Percentiles rank a stretch among this genome's conserved stretches.
These are phyloP conservation scores for Heliosperma pusillum DNA, from an alignment of 148 eudicot genomes.

Conservation along the genomic window DNA sequence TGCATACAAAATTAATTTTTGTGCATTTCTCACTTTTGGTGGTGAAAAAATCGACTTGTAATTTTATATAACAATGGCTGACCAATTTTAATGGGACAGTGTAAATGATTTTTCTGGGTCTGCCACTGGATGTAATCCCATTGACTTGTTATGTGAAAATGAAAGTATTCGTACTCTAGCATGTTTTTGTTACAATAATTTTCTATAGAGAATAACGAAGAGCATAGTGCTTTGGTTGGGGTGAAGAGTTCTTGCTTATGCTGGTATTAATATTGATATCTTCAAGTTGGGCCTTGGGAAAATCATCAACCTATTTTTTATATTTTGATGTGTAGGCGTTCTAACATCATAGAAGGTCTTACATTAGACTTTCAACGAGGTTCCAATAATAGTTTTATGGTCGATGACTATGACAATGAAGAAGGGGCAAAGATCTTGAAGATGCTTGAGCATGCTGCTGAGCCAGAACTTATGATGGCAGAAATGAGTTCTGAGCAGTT, in stretches of 20 bases:
- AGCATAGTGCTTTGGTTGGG: background rate
- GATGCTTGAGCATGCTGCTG: slow-evolving; percentile 81
- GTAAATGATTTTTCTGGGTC: background rate
- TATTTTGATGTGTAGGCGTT: slow-evolving; percentile 46
- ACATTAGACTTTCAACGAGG: slow-evolving; percentile 62
- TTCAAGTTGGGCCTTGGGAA: background rate
- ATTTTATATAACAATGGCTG: background rate
- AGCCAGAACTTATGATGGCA: slow-evolving; percentile 90
- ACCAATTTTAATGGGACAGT: background rate
- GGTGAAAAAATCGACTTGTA: background rate
- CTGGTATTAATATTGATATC: background rate
- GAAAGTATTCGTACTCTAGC: background rate
- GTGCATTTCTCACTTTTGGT: background rate
- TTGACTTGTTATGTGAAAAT: background rate
- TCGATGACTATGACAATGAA: slow-evolving; percentile 47
- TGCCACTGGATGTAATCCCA: background rate
- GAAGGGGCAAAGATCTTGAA: slow-evolving; percentile 80
- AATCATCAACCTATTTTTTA: background rate
- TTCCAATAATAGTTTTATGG: slow-evolving; percentile 16
- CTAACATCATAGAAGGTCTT: slow-evolving; percentile 64
- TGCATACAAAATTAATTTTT: no score
- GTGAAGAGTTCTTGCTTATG: background rate
- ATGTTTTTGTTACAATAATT: background rate
- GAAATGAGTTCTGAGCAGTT: slow-evolving; percentile 85
- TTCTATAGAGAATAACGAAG: background rate